Evolutionary conservation across 768 basidiomycete genomes (phyloP).

Genomic region (Mycena rosella): DNA sequence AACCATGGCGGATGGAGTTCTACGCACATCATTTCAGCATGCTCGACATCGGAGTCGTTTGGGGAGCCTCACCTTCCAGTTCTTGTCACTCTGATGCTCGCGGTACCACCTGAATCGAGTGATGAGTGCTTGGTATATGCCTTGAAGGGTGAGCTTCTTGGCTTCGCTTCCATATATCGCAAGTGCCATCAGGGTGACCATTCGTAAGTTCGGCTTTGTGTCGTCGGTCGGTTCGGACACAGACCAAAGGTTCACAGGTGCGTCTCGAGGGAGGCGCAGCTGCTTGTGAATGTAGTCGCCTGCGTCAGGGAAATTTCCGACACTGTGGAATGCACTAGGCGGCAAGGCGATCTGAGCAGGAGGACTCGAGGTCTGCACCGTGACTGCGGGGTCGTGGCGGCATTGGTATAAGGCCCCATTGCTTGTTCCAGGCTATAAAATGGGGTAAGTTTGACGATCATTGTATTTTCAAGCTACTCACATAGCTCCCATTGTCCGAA

Average conservation of each 20-base stretch:
- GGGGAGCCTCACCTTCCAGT: slow-evolving; percentile 69
- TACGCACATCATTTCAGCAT: neutral
- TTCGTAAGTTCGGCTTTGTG: neutral
- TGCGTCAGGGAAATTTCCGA: slow-evolving; percentile 1
- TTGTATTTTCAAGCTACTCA: neutral
- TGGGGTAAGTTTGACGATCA: no score
- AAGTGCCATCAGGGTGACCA: slow-evolving; percentile 56
- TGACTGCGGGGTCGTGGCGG: neutral
- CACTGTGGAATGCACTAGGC: slow-evolving; percentile 1
- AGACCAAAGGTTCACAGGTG: slow-evolving; percentile 8
- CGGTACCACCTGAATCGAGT: slow-evolving; percentile 66
- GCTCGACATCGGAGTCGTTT: neutral
- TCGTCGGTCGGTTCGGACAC: slow-evolving; percentile 2
- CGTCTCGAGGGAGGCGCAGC: neutral
- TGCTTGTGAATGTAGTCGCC: slow-evolving; percentile 2
- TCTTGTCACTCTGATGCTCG: slow-evolving; percentile 50
- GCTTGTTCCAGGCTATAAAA: neutral
- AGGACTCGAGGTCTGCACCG: neutral
- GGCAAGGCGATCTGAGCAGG: neutral
- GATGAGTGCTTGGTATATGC: slow-evolving; percentile 70
- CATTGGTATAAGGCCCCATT: neutral
- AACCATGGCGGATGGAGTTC: slow-evolving; percentile 20
- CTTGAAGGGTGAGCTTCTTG: slow-evolving; percentile 69
- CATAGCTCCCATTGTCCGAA: neutral
- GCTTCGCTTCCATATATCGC: slow-evolving; percentile 73